A percentile compares a stretch with the other conserved stretches of the same genome.
Conservation (phyloP, 179 eudicot genomes). For the Corrigiola litoralis region DNA sequence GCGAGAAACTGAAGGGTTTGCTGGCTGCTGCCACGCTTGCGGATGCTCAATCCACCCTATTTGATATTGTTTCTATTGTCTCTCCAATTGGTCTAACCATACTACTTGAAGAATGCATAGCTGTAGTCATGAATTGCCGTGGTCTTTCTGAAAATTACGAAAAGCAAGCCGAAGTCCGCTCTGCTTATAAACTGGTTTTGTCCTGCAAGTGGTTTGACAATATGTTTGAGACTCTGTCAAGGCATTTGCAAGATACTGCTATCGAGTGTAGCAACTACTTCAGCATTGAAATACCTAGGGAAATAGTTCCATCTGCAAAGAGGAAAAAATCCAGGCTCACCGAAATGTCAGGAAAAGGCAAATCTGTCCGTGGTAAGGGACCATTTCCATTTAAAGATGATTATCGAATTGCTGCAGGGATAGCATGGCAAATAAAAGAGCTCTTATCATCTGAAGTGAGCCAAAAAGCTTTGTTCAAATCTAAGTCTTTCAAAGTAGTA, state of each 20-base stretch:
- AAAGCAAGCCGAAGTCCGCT: constrained; percentile 68
- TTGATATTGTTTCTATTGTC: constrained; percentile 53
- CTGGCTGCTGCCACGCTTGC: constrained; percentile 47
- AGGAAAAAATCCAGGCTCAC: constrained; percentile 42
- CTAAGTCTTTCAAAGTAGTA: constrained; percentile 38
- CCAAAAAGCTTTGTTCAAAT: constrained; percentile 49
- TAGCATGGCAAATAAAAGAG: constrained; percentile 92
- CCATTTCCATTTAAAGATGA: constrained; percentile 43
- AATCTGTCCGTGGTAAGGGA: constrained; percentile 28
- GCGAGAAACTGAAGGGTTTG: constrained; percentile 55
- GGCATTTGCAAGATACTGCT: constrained; percentile 50
- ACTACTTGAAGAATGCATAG: constrained; percentile 57
- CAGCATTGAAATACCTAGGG: constrained; percentile 40
- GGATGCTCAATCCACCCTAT: constrained; percentile 57
- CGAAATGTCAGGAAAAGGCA: constrained; percentile 35
- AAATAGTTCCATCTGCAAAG: constrained; percentile 35
- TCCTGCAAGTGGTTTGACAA: constrained; percentile 59
- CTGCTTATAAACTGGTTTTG: constrained; percentile 75
- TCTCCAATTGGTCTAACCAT: constrained; percentile 41
- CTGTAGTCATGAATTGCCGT: constrained; percentile 46
- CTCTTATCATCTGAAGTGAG: constrained; percentile 53
- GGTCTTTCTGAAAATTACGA: constrained; percentile 47
- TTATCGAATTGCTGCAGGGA: constrained; percentile 56
- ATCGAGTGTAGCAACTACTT: constrained; percentile 45
- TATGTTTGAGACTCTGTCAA: constrained; percentile 55